phyloP scores from a whole-genome alignment of 2,329 filamentous ascomycete genomes.

The Phyllosticta citriasiana region DNA sequence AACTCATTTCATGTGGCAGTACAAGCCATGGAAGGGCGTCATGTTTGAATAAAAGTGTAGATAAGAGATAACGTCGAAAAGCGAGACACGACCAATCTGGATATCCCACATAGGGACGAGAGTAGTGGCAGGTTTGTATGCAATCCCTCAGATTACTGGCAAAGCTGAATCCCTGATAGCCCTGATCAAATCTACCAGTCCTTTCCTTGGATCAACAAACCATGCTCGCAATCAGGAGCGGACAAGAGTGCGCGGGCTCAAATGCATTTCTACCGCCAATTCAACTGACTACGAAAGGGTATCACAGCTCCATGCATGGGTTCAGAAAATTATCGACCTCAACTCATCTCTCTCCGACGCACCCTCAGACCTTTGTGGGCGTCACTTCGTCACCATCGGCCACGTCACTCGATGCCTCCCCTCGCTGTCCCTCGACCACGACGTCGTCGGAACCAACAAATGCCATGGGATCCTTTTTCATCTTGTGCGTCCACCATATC shows the following conservation, averaged over 20 bases:
- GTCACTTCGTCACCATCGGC: not conserved
- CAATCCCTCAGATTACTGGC: too few species aligned
- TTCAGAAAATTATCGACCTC: not conserved
- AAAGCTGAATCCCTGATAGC: too few species aligned
- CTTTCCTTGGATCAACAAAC: too few species aligned
- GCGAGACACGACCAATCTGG: not conserved
- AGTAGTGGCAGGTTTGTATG: too few species aligned
- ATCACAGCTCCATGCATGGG: not conserved
- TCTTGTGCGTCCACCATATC: conserved; percentile 29
- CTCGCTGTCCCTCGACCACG: not conserved
- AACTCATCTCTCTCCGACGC: not conserved
- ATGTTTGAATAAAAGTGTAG: not conserved
- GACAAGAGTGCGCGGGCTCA: too few species aligned
- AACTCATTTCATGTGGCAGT: not conserved
- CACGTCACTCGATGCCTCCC: not conserved
- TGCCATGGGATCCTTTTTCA: not conserved
- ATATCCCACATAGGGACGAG: too few species aligned
- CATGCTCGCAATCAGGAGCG: too few species aligned
- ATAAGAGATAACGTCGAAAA: not conserved
- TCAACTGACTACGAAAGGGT: not conserved
- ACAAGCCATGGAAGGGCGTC: not conserved
- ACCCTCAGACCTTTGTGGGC: not conserved
- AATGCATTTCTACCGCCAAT: not conserved
- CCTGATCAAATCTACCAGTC: too few species aligned
- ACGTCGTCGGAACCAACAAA: not conserved